phyloP scores from a whole-genome alignment of 2,329 filamentous ascomycete species.

The Penicillium sp. region DNA sequence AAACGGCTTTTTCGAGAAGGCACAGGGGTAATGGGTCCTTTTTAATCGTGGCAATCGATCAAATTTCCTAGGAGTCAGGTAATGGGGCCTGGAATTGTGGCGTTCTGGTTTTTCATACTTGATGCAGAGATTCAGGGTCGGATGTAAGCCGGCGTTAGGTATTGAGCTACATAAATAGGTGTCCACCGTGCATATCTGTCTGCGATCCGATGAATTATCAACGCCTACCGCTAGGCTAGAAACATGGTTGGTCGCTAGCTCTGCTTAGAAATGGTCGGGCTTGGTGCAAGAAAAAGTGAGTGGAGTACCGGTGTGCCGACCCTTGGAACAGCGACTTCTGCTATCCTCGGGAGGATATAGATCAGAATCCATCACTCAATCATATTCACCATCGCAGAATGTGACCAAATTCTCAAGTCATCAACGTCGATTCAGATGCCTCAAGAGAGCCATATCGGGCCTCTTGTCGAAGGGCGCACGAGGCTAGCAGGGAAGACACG shows the following conservation, averaged over 20 bases:
- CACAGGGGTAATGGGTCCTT: not conserved
- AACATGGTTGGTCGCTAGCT: not conserved
- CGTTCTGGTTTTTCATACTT: slow-evolving; percentile 6
- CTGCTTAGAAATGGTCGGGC: slow-evolving; percentile 1
- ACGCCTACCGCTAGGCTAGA: not conserved
- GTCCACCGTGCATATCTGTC: slow-evolving; percentile 7
- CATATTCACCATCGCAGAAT: not conserved
- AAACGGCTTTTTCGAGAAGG: not conserved
- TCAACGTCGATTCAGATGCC: no score
- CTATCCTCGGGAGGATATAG: not conserved
- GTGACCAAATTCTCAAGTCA: not conserved
- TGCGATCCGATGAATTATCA: not conserved
- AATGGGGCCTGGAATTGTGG: slow-evolving; percentile 7
- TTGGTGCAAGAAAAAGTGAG: not conserved
- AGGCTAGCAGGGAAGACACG: not conserved
- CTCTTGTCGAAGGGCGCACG: not conserved
- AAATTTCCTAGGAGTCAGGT: not conserved
- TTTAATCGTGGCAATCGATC: slow-evolving; percentile 2
- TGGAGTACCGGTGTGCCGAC: not conserved
- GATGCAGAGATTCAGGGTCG: not conserved
- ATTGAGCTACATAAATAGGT: slow-evolving; percentile 10
- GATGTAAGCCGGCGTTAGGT: slow-evolving; percentile 11
- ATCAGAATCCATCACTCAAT: not conserved
- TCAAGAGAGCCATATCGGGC: not conserved
- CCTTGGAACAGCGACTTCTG: not conserved